Base-by-base conservation (phyloP, 805 yeast species). In the Teunomyces barrocoloradensis region DNA sequence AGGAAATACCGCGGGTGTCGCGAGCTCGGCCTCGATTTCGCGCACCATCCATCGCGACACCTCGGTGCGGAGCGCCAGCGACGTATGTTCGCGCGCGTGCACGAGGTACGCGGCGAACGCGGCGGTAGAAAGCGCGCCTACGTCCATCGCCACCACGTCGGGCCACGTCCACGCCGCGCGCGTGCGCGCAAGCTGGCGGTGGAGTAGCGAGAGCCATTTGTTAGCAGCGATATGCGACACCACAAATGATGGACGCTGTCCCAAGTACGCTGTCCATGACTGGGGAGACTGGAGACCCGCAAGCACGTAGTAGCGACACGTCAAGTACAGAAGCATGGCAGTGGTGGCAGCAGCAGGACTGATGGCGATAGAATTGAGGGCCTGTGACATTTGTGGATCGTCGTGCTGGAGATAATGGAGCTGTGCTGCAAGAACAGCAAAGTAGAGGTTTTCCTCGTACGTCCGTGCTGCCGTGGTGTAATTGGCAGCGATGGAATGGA, bases 1-100 rank as follows among this genome's bases (percentile, higher is more conserved):
- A 0, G 84, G 84, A 51, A 79, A 80, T 6, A 58, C 56, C 2
- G 69, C 51, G 0, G 53, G 39, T 2, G 59, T 45, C 15, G 73
- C 37, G 1, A 65, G 45, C 13, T 35, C 32, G 32, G 18, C 40
- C 17, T 48, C 58, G 7, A 51, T 28, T 11, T 30, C 21, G 10
- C 20, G 21, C 35, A 42, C 29, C 38, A 47, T 29, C 15, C 23
- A 30, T 9, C 23, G 23, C 7, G 44, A 39, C 32, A 39, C 43
- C 20, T 42, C 43, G 23, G 45, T 12, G 15, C 34, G 39, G 33
- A 46, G 38, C 18, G 38, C 21, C 18, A 12, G 29, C 29, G 29
- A 21, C 10, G 34, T 10, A 20, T 17, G 10, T 6, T 11, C 34
- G 43, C n/a, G n/a, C 20, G 12, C 28, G 43, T 17, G 27, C n/a